Evolutionary conservation across 805 yeast genomes (phyloP).

Genomic region (Candida verbasci): DNA sequence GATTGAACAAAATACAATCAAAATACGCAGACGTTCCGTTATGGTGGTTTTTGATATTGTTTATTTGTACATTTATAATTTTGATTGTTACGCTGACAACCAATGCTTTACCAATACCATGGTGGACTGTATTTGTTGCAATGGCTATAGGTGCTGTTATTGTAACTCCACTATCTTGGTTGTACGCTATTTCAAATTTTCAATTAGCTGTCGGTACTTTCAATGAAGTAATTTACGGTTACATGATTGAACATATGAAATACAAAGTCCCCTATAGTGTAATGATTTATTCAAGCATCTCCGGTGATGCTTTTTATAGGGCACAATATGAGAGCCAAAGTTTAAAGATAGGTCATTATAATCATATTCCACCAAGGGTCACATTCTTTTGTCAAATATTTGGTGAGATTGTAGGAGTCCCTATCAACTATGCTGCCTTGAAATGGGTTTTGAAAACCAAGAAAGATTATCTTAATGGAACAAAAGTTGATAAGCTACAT

Average conservation of each 20-base stretch:
- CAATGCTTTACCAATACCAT: conserved; percentile 28
- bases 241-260: conserved; percentile 29
- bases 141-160: conserved; percentile 37
- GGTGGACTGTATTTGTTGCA: conserved; percentile 40
- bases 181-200: conserved; percentile 48
- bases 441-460: conserved; percentile 40
- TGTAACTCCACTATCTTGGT: conserved; percentile 43
- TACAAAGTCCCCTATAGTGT: conserved; percentile 43
- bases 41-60: conserved; percentile 35
- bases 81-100: conserved; percentile 27
- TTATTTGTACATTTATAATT: conserved; percentile 26
- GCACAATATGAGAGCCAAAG: conserved; percentile 15
- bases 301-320: conserved; percentile 40
- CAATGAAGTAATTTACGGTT: conserved; percentile 43
- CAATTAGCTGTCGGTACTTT: conserved; percentile 47
- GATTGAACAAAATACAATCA: conserved; percentile 36
- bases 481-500: conserved; percentile 34
- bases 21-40: conserved; percentile 37
- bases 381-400: conserved; percentile 46
- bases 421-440: conserved; percentile 42
- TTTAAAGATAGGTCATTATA: conserved; percentile 47
- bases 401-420: conserved; percentile 47
- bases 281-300: conserved; percentile 40
- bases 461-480: conserved; percentile 25
- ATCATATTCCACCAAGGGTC: conserved; percentile 43